These are phyloP conservation scores for Fomitopsis betulina DNA, from an alignment of 1,284 basidiomycete genomes.

Conservation along the genomic window DNA sequence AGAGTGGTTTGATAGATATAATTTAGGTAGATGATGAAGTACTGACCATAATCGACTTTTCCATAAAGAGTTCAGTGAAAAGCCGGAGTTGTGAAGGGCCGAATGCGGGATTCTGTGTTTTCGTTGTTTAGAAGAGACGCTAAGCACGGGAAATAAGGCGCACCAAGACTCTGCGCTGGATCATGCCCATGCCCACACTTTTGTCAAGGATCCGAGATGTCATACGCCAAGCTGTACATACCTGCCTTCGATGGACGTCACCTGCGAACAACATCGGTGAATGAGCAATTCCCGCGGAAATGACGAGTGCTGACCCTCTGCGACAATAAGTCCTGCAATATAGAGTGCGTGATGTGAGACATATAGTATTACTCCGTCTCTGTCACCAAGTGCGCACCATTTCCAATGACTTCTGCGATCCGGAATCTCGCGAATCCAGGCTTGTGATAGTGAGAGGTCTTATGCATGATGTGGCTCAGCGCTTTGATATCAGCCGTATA, in stretches of 20 bases:
- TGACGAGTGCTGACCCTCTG: background rate
- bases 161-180: constrained; percentile 34
- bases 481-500: constrained; percentile 37
- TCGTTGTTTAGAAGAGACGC: too few relatives aligned
- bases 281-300: background rate
- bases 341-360: background rate
- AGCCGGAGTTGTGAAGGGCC: constrained; percentile 49
- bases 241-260: constrained; percentile 8
- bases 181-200: too few relatives aligned
- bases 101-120: constrained; percentile 51
- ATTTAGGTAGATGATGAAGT: background rate
- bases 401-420: constrained; percentile 24
- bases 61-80: constrained; percentile 48
- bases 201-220: too few relatives aligned
- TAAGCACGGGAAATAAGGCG: too few relatives aligned
- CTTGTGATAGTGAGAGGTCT: constrained; percentile 31
- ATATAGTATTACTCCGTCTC: too few relatives aligned
- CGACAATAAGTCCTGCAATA: too few relatives aligned
- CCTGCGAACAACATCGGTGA: background rate
- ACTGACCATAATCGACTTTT: background rate
- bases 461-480: constrained; percentile 33
- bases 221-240: background rate
- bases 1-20: background rate
- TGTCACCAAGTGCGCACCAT: constrained; percentile 15
- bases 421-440: constrained; percentile 17